Evolutionary conservation across 2,329 filamentous ascomycete species (phyloP).

Genomic region (Sphaerulina vaccinii): DNA sequence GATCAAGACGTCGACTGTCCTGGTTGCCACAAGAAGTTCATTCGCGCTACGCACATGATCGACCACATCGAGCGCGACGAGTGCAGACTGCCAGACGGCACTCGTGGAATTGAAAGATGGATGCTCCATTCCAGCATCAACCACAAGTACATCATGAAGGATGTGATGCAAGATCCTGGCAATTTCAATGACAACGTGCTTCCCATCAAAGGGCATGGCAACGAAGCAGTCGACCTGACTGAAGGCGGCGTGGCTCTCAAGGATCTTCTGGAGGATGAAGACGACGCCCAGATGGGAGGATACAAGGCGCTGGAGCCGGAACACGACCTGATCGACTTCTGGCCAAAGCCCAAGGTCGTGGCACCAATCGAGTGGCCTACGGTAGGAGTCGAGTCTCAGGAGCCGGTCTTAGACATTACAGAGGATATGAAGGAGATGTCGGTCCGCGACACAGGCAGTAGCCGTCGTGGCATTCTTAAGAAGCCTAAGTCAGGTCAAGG

Average conservation of each 20-base stretch:
- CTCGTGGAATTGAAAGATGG: constrained; percentile 37
- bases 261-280: constrained; percentile 20
- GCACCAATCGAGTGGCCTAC: not conserved
- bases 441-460: not conserved
- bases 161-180: constrained; percentile 34
- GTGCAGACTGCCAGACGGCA: constrained; percentile 40
- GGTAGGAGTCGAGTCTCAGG: not conserved
- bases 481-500: not conserved
- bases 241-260: constrained; percentile 21
- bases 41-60: constrained; percentile 50
- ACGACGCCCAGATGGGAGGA: constrained; percentile 24
- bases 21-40: constrained; percentile 53
- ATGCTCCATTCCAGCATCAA: constrained; percentile 51
- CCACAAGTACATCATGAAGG: constrained; percentile 50
- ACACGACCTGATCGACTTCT: constrained; percentile 12
- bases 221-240: constrained; percentile 10
- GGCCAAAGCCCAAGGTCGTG: not conserved
- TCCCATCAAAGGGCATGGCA: not conserved
- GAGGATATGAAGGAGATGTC: constrained; percentile 14
- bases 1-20: constrained; percentile 53
- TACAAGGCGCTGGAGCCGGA: constrained; percentile 21
- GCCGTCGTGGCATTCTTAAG: not conserved
- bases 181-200: constrained; percentile 27
- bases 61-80: constrained; percentile 55
- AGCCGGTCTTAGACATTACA: not conserved